Evolutionary conservation across 208 protist genomes (phyloP).

Genomic region (Leishmania guyanensis): DNA sequence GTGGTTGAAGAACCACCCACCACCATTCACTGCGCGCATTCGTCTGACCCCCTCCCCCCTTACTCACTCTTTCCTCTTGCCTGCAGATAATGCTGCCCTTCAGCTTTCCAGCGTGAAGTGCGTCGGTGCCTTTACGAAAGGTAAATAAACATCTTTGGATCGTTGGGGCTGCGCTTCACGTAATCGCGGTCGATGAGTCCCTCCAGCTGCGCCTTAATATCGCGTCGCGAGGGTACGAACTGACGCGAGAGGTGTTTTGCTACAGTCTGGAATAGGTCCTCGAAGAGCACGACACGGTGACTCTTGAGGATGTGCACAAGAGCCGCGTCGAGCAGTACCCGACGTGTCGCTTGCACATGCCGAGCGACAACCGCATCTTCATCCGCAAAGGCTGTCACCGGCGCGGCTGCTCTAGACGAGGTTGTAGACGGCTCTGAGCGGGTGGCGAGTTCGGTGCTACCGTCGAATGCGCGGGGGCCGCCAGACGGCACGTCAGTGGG

Average conservation of each 20-base stretch:
- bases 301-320: constrained; percentile 79
- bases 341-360: constrained; percentile 39
- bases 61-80: background rate
- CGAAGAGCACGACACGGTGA: constrained; percentile 44
- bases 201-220: constrained; percentile 69
- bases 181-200: constrained; percentile 72
- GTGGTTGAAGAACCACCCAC: background rate
- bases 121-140: constrained; percentile 37
- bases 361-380: constrained; percentile 25
- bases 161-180: constrained; percentile 43
- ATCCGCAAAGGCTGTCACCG: background rate
- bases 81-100: background rate
- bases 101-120: too few relatives aligned
- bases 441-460: background rate
- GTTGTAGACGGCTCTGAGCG: background rate
- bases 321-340: constrained; percentile 57
- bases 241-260: constrained; percentile 53
- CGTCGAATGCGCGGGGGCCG: background rate
- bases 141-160: constrained; percentile 57
- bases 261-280: constrained; percentile 54
- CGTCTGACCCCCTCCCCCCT: background rate
- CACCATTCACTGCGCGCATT: background rate
- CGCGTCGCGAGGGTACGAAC: constrained; percentile 49
- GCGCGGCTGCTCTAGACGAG: background rate
- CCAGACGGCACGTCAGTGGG: constrained; percentile 16